Conservation (phyloP, 169 alveolate species). For the Plasmodium gallinaceum region DNA sequence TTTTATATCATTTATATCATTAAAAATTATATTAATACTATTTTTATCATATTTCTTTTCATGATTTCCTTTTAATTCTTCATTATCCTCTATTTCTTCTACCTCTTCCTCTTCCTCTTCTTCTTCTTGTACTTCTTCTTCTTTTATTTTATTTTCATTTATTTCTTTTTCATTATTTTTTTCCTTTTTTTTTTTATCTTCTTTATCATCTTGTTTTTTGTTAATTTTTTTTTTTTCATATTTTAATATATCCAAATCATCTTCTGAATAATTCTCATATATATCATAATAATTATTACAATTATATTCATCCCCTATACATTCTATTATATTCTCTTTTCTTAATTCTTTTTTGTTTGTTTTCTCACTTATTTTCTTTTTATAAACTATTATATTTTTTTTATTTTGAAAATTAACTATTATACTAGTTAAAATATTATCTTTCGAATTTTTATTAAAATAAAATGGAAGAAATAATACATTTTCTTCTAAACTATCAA, state of each 20-base stretch:
- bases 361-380: conserved; percentile 2
- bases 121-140: conserved; percentile 12
- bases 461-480: conserved; percentile 66
- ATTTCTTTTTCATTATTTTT: background rate
- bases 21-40: conserved; percentile 30
- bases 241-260: conserved; percentile 62
- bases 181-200: background rate
- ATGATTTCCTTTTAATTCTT: conserved; percentile 9
- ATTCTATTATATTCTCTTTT: conserved; percentile 21
- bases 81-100: conserved; percentile 15
- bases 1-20: conserved; percentile 28
- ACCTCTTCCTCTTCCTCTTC: conserved; percentile 6
- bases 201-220: conserved; percentile 11
- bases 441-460: conserved; percentile 74
- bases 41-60: conserved; percentile 45
- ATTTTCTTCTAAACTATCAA: background rate
- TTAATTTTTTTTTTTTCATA: conserved; percentile 49
- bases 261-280: conserved; percentile 70
- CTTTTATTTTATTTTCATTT: background rate
- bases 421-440: conserved; percentile 61
- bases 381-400: conserved; percentile 22
- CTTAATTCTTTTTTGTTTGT: background rate
- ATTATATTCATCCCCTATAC: conserved; percentile 59
- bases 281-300: conserved; percentile 65
- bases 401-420: conserved; percentile 44